phyloP scores from a whole-genome alignment of 371 early-diverging fungal species.

The Saksenaea oblongispora region DNA sequence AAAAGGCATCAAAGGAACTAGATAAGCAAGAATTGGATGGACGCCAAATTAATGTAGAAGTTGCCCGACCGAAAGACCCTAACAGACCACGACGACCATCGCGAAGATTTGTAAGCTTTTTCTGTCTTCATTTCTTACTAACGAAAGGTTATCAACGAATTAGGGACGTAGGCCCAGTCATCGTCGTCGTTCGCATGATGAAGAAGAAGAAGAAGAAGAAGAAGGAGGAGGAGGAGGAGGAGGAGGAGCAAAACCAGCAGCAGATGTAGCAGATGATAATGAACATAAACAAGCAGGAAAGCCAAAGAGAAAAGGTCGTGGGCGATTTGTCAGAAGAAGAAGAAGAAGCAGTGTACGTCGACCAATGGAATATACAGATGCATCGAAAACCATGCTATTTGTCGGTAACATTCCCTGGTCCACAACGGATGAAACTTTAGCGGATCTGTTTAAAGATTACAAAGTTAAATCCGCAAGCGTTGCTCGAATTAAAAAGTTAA shows the following conservation, averaged over 20 bases:
- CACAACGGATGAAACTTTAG: conserved; percentile 75
- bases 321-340: conserved; percentile 16
- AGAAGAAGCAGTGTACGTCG: conserved; percentile 6
- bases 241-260: background rate
- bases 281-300: conserved; percentile 8
- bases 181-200: background rate
- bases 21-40: conserved; percentile 78
- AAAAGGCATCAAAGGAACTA: conserved; percentile 70
- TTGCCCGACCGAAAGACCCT: conserved; percentile 62
- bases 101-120: background rate
- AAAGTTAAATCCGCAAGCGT: conserved; percentile 78
- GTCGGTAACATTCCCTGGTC: conserved; percentile 93
- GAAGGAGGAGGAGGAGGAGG: conserved; percentile 3
- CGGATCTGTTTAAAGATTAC: conserved; percentile 76
- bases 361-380: conserved; percentile 46
- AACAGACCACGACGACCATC: conserved; percentile 7
- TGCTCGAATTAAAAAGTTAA: conserved; percentile 48
- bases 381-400: conserved; percentile 83
- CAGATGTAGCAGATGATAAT: conserved; percentile 4
- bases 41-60: conserved; percentile 86
- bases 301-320: conserved; percentile 6
- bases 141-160: too few relatives aligned
- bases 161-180: conserved; percentile 3
- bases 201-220: conserved; percentile 8
- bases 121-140: background rate